A percentile compares a stretch with the other conserved stretches of the same genome.
These are phyloP conservation scores for Hemileccinum impolitum DNA, from an alignment of 768 basidiomycete species.

Conservation along the genomic window DNA sequence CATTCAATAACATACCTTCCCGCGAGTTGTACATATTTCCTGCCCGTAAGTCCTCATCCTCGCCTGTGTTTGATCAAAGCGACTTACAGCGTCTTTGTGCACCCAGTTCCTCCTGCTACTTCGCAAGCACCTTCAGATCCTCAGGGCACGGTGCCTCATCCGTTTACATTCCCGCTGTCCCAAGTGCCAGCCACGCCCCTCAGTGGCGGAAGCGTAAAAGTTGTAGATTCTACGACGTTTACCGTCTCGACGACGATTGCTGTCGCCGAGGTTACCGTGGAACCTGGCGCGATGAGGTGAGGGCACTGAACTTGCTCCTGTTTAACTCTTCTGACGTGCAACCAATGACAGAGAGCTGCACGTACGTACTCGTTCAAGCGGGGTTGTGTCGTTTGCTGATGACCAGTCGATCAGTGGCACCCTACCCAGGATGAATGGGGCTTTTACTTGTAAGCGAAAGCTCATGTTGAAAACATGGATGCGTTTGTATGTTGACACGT, in stretches of 20 bases:
- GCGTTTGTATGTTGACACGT: neutral
- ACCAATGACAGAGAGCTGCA: constrained; percentile 47
- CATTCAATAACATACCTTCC: constrained; percentile 51
- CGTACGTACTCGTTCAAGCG: constrained; percentile 29
- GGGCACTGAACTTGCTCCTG: neutral
- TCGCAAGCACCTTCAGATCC: constrained; percentile 31
- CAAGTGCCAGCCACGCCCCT: constrained; percentile 39
- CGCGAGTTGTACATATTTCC: constrained; percentile 52
- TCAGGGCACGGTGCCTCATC: constrained; percentile 39
- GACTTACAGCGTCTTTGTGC: neutral
- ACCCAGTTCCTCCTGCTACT: constrained; percentile 36
- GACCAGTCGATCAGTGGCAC: constrained; percentile 50
- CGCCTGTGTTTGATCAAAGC: neutral
- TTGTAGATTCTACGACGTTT: constrained; percentile 56
- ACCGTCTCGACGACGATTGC: constrained; percentile 46
- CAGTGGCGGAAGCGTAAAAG: constrained; percentile 54
- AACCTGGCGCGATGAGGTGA: constrained; percentile 56
- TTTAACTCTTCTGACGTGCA: neutral
- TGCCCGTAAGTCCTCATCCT: constrained; percentile 22
- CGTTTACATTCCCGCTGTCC: constrained; percentile 51
- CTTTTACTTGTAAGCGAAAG: constrained; percentile 50
- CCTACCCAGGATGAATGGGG: constrained; percentile 67
- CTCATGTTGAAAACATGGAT: neutral
- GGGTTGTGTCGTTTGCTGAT: neutral
- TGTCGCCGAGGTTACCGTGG: constrained; percentile 52